phyloP scores from a whole-genome alignment of 441 rosid genomes.

The Gossypium davidsonii region DNA sequence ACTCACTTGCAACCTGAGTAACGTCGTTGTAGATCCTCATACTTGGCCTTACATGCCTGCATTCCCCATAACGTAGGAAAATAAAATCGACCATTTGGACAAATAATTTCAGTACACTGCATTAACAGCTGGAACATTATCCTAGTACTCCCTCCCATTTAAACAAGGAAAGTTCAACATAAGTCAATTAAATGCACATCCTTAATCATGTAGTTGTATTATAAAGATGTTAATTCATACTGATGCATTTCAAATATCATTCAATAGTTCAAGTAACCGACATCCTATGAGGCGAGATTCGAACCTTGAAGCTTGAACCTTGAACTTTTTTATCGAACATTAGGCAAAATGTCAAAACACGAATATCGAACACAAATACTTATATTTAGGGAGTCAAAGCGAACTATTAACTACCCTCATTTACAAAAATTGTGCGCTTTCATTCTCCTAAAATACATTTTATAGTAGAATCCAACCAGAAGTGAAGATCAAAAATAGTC shows the following conservation, averaged over 20 bases:
- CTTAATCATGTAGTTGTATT: not conserved
- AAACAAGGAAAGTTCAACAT: not conserved
- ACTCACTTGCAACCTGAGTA: constrained; percentile 67
- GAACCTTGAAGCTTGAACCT: not conserved
- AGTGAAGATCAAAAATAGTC: not conserved
- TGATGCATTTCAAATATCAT: not conserved
- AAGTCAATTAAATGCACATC: not conserved
- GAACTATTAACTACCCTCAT: too few species aligned
- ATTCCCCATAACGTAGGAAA: constrained; percentile 9
- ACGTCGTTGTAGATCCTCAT: constrained; percentile 56
- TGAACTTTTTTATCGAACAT: not conserved
- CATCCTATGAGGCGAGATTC: not conserved
- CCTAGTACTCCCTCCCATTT: not conserved
- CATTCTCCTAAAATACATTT: not conserved
- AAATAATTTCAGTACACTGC: not conserved
- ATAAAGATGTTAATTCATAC: not conserved
- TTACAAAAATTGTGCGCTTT: not conserved
- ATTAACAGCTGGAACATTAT: not conserved
- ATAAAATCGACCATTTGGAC: not conserved
- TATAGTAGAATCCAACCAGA: not conserved
- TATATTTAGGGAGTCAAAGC: too few species aligned
- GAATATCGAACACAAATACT: too few species aligned
- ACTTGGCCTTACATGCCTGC: constrained; percentile 77
- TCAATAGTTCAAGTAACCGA: not conserved
- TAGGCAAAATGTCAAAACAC: not conserved